Evolutionary conservation across 805 yeast species (phyloP).

Genomic region (Spencermartinsiella europaea): DNA sequence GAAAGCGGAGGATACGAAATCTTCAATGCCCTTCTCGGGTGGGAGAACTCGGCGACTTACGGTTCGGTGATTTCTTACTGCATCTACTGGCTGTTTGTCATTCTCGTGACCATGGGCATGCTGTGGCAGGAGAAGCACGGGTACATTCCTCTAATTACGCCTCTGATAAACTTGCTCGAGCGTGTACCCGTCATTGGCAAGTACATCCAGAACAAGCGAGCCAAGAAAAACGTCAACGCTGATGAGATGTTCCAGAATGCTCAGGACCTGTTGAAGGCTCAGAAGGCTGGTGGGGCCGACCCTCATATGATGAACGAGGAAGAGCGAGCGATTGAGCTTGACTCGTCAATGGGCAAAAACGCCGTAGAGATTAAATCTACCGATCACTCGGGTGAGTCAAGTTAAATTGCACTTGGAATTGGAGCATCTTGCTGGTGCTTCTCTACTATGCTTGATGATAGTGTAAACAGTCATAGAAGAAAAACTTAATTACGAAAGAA

Average conservation of each 20-base stretch:
- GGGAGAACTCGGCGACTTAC: constrained; percentile 94
- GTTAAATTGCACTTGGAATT: too few relatives aligned
- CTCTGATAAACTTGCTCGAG: neutral
- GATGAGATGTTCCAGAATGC: constrained; percentile 8
- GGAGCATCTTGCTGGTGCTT: too few relatives aligned
- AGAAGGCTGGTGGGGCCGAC: constrained; percentile 15
- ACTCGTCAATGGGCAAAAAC: neutral
- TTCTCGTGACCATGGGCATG: constrained; percentile 53
- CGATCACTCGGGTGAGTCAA: too few relatives aligned
- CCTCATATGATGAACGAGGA: neutral
- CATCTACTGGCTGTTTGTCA: constrained; percentile 73
- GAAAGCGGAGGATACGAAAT: constrained; percentile 92
- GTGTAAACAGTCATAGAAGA: too few relatives aligned
- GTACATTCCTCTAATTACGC: constrained; percentile 56
- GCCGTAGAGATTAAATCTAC: neutral
- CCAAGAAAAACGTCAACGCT: constrained; percentile 14
- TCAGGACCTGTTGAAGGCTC: constrained; percentile 3
- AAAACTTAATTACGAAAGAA: too few relatives aligned
- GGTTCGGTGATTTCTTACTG: constrained; percentile 87
- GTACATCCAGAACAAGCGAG: constrained; percentile 9
- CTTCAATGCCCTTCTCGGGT: constrained; percentile 86
- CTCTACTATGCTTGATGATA: too few relatives aligned
- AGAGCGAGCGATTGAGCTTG: neutral
- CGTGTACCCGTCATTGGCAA: constrained; percentile 6
- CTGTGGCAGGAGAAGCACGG: constrained; percentile 78